phyloP scores from a whole-genome alignment of 306 rosid genomes.

The Carpinus fangiana region DNA sequence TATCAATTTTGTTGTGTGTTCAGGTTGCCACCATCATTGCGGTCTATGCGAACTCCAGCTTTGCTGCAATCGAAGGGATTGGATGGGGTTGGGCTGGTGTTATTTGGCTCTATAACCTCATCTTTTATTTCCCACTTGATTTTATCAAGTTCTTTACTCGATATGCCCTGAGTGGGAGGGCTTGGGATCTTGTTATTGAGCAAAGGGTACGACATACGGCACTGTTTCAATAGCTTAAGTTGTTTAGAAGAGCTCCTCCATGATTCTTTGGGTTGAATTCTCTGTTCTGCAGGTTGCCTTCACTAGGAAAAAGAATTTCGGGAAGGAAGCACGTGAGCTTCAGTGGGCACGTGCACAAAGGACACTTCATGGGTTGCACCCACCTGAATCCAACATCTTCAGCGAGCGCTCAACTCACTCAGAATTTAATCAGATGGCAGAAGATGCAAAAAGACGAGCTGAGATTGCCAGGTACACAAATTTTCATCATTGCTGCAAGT shows the following conservation, averaged over 20 bases:
- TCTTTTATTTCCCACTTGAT: conserved; percentile 79
- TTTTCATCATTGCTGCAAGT: background rate
- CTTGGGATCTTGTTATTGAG: conserved; percentile 87
- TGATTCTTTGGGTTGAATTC: conserved; percentile 3
- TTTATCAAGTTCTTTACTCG: conserved; percentile 64
- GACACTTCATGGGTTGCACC: conserved; percentile 85
- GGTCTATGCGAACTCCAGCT: conserved; percentile 76
- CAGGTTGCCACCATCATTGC: conserved; percentile 83
- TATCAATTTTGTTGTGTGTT: conserved; percentile 17
- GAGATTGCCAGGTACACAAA: conserved; percentile 72
- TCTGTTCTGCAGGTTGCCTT: conserved; percentile 61
- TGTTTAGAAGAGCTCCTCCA: background rate
- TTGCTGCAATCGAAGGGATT: conserved; percentile 71
- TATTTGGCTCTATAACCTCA: conserved; percentile 77
- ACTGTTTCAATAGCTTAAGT: background rate
- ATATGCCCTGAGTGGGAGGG: conserved; percentile 74
- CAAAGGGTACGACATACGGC: conserved; percentile 57
- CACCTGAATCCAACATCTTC: conserved; percentile 68
- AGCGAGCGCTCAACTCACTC: conserved; percentile 45
- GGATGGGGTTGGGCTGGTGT: conserved; percentile 98
- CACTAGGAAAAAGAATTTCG: conserved; percentile 75
- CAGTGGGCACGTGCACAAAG: conserved; percentile 83
- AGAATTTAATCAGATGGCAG: conserved; percentile 80
- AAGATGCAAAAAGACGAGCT: conserved; percentile 81
- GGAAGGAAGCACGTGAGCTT: conserved; percentile 84